Conservation (phyloP, 2,329 filamentous ascomycete species). For the Botrytis fragariae region DNA sequence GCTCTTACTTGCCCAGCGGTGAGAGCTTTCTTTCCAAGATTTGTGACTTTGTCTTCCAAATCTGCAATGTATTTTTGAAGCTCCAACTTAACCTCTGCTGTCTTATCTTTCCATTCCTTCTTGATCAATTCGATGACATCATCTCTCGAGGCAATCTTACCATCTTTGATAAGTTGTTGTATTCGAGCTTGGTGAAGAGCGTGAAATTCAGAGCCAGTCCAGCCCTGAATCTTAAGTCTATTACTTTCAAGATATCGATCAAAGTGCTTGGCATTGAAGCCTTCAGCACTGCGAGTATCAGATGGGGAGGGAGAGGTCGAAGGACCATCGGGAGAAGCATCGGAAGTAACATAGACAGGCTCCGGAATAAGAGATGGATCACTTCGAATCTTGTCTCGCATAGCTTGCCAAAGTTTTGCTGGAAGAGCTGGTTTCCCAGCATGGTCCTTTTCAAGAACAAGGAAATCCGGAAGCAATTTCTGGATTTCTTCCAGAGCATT, state of each 20-base stretch:
- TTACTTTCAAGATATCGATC: conserved; percentile 21
- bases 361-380: conserved; percentile 16
- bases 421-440: conserved; percentile 55
- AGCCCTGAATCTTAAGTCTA: conserved; percentile 16
- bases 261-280: conserved; percentile 11
- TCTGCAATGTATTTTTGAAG: conserved; percentile 24
- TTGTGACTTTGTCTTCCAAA: conserved; percentile 25
- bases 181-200: conserved; percentile 24
- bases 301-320: neutral
- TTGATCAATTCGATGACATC: conserved; percentile 88
- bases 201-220: conserved; percentile 25
- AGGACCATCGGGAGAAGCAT: neutral
- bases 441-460: conserved; percentile 53
- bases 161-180: conserved; percentile 24
- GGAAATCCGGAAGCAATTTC: conserved; percentile 52
- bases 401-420: conserved; percentile 63
- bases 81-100: conserved; percentile 23
- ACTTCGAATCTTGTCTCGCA: conserved; percentile 55
- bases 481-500: conserved; percentile 43
- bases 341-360: neutral
- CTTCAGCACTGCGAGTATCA: neutral
- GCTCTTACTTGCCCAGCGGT: conserved; percentile 26
- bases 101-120: conserved; percentile 61
- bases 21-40: conserved; percentile 22
- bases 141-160: conserved; percentile 27